Evolutionary conservation across 257 asterid genomes (phyloP), one percentile per base, ranked within the genome.

Genomic region (Knoxia roxburghii): DNA sequence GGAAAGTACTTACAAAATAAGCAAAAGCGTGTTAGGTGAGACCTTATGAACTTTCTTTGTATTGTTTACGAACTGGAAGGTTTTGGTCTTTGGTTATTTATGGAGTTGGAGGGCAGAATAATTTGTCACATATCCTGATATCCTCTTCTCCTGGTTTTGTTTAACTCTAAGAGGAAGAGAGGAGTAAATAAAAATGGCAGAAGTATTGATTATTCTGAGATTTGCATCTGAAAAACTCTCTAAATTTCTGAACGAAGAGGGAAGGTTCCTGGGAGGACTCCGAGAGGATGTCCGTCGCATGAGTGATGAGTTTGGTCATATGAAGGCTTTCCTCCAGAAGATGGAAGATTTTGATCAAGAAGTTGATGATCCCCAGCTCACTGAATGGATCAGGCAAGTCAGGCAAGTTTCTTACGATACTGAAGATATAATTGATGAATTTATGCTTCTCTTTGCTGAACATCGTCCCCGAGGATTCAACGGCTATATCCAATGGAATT

Each of bases 301-400:
- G 10, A 26, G 58, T 8, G 58, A 52, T 11, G 58, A 52, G 58
- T 26, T 52, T 26, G 58, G 58, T 10, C 58, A 52, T 23, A 52
- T 52, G 29, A 52, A 52, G 58, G 29, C 58, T 23, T 52, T 52
- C 58, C 58, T 52, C 13, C 20, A 52, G 29, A 52, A 21, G 58
- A 13, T 52, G 29, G 29, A 29, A 23, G 58, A 52, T 21, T 52
- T 23, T 13, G 15, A 23, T 14, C 12, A n/a, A 51, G 58, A 52
- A 43, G 48, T 43, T 43, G 14, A 43, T 13, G 58, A 52, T 21
- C 58, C 58, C 30, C 58, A 52, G 58, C 58, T 52, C 14, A 23
- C 29, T 23, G 58, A 52, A 52, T 52, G 58, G 58, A 52, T 52
- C 58, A 52, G 58, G 30, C 58, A 52, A 52, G 58, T 52, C 20